Evolutionary conservation across 2,329 filamentous ascomycete species (phyloP).

Genomic region (Penicillium sp.): DNA sequence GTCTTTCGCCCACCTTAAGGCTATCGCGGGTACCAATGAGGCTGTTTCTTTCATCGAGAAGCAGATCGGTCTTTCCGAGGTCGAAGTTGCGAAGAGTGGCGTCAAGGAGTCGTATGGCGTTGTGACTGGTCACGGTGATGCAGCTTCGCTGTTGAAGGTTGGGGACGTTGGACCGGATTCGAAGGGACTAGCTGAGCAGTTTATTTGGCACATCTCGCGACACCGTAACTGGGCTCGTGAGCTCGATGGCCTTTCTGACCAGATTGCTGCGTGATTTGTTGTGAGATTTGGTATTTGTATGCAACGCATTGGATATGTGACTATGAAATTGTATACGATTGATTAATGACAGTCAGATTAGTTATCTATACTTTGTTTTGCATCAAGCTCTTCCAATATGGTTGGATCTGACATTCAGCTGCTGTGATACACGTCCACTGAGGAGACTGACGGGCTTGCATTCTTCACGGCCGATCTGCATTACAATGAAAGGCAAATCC

Average conservation of each 20-base stretch:
- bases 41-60: slow-evolving; percentile 31
- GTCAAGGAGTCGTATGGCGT: slow-evolving; percentile 35
- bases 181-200: slow-evolving; percentile 65
- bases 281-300: background rate
- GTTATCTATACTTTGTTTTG: background rate
- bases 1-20: slow-evolving; percentile 76
- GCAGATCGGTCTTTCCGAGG: slow-evolving; percentile 29
- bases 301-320: background rate
- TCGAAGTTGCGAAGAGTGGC: slow-evolving; percentile 24
- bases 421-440: background rate
- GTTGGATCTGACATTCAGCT: background rate
- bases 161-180: slow-evolving; percentile 61
- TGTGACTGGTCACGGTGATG: slow-evolving; percentile 30
- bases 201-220: slow-evolving; percentile 64
- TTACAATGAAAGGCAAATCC: background rate
- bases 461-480: slow-evolving; percentile 5
- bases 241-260: slow-evolving; percentile 61
- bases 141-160: slow-evolving; percentile 23
- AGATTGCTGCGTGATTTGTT: slow-evolving; percentile 63
- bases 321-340: background rate
- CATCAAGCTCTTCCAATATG: background rate
- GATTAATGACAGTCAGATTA: background rate
- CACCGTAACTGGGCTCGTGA: slow-evolving; percentile 76
- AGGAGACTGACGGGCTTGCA: background rate
- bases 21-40: slow-evolving; percentile 65